These are phyloP conservation scores for Solanum bukasovii DNA, from an alignment of 257 asterid species.

Conservation along the genomic window DNA sequence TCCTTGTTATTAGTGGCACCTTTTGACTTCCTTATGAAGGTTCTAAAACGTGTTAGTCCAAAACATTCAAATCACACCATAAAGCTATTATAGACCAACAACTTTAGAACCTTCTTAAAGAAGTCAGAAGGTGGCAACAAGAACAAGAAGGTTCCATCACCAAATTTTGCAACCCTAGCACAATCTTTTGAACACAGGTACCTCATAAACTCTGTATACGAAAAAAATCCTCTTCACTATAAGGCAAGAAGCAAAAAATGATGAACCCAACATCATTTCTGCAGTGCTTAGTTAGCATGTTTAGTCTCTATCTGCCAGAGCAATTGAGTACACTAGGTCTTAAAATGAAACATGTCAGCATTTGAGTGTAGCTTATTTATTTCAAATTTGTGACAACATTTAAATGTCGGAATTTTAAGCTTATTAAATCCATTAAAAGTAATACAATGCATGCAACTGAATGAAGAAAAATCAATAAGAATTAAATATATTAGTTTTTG, in stretches of 20 bases:
- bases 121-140: constrained; percentile 88
- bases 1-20: constrained; percentile 49
- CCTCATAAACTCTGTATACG: too few relatives aligned
- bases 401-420: too few relatives aligned
- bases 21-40: constrained; percentile 56
- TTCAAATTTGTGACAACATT: not conserved
- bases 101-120: constrained; percentile 55
- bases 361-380: not conserved
- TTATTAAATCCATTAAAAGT: too few relatives aligned
- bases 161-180: constrained; percentile 86
- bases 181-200: constrained; percentile 35
- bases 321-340: too few relatives aligned
- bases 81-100: constrained; percentile 29
- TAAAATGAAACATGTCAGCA: not conserved
- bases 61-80: not conserved
- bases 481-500: not conserved
- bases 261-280: too few relatives aligned
- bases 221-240: too few relatives aligned
- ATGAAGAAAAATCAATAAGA: not conserved
- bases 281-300: too few relatives aligned
- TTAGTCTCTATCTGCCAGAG: too few relatives aligned
- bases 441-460: not conserved
- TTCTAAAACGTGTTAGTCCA: constrained; percentile 66
- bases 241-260: too few relatives aligned
- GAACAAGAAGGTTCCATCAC: constrained; percentile 74